Percentiles rank a stretch among this genome's conserved stretches.
These are phyloP conservation scores for Cadophora luteo-olivacea DNA, from an alignment of 2,329 filamentous ascomycete genomes.

Conservation along the genomic window DNA sequence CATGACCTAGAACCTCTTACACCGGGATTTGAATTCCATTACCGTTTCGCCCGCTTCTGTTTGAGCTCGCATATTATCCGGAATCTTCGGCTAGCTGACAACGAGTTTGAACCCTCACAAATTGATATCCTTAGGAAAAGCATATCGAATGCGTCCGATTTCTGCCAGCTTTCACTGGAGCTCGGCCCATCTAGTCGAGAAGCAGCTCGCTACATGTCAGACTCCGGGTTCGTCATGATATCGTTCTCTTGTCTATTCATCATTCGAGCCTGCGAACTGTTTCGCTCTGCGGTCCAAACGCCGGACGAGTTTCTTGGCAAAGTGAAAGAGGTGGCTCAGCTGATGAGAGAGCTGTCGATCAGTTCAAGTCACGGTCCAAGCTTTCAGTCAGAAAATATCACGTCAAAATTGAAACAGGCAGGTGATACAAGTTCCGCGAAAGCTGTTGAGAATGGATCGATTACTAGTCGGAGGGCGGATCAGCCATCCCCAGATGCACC, in stretches of 20 bases:
- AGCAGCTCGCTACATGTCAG: conserved; percentile 21
- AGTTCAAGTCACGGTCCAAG: conserved; percentile 25
- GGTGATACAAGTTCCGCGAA: not conserved
- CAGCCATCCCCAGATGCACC: not conserved
- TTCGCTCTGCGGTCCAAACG: not conserved
- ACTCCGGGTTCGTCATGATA: conserved; percentile 25
- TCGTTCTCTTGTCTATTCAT: conserved; percentile 26
- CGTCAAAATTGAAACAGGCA: not conserved
- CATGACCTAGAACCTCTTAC: conserved; percentile 12
- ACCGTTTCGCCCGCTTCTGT: conserved; percentile 23
- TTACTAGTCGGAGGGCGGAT: not conserved
- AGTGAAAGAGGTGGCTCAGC: conserved; percentile 21
- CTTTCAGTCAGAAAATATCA: conserved; percentile 9
- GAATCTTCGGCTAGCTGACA: conserved; percentile 9
- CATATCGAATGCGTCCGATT: conserved; percentile 10
- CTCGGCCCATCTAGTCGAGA: conserved; percentile 18
- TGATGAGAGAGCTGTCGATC: conserved; percentile 27
- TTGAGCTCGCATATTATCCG: conserved; percentile 22
- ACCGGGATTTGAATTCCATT: conserved; percentile 21
- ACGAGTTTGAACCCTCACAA: not conserved
- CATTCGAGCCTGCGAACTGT: conserved; percentile 20
- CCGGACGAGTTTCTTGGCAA: conserved; percentile 5
- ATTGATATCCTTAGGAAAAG: conserved; percentile 13
- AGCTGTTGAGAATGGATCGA: not conserved
- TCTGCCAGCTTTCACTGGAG: conserved; percentile 17